Conservation (phyloP, 805 yeast species). For the Saccharomycodes ludwigii region DNA sequence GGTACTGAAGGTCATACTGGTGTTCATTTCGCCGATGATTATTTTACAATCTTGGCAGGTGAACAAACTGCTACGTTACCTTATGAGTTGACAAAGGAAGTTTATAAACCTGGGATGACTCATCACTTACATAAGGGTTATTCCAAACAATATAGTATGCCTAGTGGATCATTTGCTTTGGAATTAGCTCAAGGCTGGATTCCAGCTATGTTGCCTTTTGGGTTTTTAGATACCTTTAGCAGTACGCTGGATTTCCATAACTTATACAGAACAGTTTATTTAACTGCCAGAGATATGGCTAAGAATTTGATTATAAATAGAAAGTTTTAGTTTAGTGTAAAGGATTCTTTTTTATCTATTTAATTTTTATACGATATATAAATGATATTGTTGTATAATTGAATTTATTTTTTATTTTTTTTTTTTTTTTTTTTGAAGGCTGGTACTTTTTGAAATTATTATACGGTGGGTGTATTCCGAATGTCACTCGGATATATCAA, state of each 20-base stretch:
- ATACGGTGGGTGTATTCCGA: too few species aligned
- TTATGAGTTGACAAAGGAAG: slow-evolving; percentile 47
- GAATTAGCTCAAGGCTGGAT: slow-evolving; percentile 99
- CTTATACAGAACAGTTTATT: slow-evolving; percentile 51
- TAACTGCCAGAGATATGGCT: slow-evolving; percentile 72
- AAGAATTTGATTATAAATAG: slow-evolving; percentile 49
- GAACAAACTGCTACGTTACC: slow-evolving; percentile 64
- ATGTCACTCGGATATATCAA: too few species aligned
- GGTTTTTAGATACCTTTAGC: slow-evolving; percentile 65
- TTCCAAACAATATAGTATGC: slow-evolving; percentile 80
- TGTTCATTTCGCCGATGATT: slow-evolving; percentile 93
- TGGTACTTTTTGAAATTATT: too few species aligned
- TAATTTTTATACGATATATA: too few species aligned
- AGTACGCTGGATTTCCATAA: slow-evolving; percentile 74
- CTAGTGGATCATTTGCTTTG: slow-evolving; percentile 69
- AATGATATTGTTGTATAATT: too few species aligned
- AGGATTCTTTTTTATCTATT: not conserved
- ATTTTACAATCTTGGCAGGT: slow-evolving; percentile 82
- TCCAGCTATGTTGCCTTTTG: slow-evolving; percentile 96
- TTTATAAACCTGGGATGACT: slow-evolving; percentile 78
- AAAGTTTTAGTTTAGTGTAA: slow-evolving; percentile 37
- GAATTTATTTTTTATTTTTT: too few species aligned
- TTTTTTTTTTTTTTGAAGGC: too few species aligned
- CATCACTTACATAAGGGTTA: slow-evolving; percentile 67
- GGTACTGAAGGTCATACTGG: slow-evolving; percentile 98